phyloP scores from a whole-genome alignment of 441 rosid genomes.

The Sinapis alba region DNA sequence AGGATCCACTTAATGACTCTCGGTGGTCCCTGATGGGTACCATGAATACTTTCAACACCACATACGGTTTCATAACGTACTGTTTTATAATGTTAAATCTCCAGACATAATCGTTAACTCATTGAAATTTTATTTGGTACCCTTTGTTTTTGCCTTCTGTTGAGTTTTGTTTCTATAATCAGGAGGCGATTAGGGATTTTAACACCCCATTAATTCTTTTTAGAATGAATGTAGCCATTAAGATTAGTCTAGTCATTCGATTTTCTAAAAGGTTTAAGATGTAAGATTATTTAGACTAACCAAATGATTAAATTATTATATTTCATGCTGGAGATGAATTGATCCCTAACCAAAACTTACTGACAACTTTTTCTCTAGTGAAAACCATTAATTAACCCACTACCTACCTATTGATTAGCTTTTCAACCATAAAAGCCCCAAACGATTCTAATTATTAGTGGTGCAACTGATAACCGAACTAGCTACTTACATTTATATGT shows the following conservation, averaged over 20 bases:
- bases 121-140: not conserved
- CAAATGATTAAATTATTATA: not conserved
- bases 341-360: not conserved
- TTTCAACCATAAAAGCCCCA: not conserved
- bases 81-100: not conserved
- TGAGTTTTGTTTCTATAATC: not conserved
- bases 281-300: not conserved
- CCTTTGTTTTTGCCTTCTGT: not conserved
- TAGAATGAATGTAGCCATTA: not conserved
- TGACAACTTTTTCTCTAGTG: not conserved
- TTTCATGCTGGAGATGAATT: not conserved
- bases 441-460: not conserved
- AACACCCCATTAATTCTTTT: not conserved
- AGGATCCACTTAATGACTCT: conserved; percentile 77
- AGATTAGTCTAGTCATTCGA: not conserved
- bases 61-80: not conserved
- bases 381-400: not conserved
- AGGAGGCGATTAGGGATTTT: not conserved
- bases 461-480: not conserved
- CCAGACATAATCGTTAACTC: not conserved
- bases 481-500: not conserved
- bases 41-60: conserved; percentile 59
- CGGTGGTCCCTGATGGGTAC: conserved; percentile 79
- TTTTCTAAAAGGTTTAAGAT: not conserved
- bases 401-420: not conserved